Base-by-base conservation (phyloP, 768 basidiomycete species). In the Coprinopsis strossmayeri region DNA sequence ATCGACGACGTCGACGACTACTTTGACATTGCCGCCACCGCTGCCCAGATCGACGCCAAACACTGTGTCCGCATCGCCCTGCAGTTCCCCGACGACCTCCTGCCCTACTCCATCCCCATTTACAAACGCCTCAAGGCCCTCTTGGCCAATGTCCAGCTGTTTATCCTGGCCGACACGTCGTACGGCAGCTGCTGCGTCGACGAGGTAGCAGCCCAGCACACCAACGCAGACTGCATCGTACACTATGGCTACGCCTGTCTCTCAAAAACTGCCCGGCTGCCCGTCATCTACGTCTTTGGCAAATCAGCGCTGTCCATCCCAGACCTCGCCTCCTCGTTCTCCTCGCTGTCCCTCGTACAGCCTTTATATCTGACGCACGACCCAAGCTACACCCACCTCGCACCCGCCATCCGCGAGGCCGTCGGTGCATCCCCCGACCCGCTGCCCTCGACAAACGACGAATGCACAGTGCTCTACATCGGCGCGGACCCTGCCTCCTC, bases 151-250 rank as follows among this genome's bases (percentile, higher is more conserved):
- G 69, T 69, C 44, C 86, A 94, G 57, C 68, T 91, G 20, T 95
- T 91, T 62, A 85, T 96, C 3, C 74, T 97, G n/a, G 95, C 94
- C 11, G 95, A 99, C 65, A 97, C 94, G 18, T 95, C 94, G 3
- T 97, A 97, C 64, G 96, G 94, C 67, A 93, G 94, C 58, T 99
- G 96, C 59, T 98, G 96, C 61, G 91, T 95, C 2, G 96, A 99
- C 59, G 91, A 97, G 56, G 87, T 98, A 3, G 87, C 93, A 3
- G 93, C 95, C 2, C 85, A 92, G 57, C 96, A 99, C 59, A 83
- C 93, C 39, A 82, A 93, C 54, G 91, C 93, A 0, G 90, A 97
- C 60, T 80, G 84, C 5, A 75, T 96, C 53, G 84, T 99, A 2
- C 95, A 99, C 59, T 97, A 96, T 59, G 95, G 95, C 1, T 89